Base-by-base conservation (phyloP, 257 asterid genomes). In the Solanum etuberosum region DNA sequence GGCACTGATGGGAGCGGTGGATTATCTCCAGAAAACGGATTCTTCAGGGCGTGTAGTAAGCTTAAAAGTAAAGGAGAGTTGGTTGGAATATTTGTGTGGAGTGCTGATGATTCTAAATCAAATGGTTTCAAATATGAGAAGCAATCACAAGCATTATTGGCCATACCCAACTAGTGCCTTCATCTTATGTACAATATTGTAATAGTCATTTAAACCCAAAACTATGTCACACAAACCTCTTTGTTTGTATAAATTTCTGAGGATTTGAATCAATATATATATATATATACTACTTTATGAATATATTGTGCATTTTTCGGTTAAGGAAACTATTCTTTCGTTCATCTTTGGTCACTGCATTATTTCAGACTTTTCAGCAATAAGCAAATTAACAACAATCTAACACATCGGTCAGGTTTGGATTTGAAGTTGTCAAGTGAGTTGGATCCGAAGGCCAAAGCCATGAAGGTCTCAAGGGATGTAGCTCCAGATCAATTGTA, bases 81-180 rank as follows among this genome's bases (percentile, higher is more conserved):
- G 10, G 82, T 82, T 32, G 99, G 99, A 42, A 95, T 96, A 12
- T 95, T 96, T 74, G 93, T 94, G 31, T 95, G 99, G 99, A 90
- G 92, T 43, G 99, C 98, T 15, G 99, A 95, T 88, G 98, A 94
- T 88, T 96, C 98, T 3, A 92, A 92, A 86, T 90, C 90, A 3
- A 67, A 88, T 37, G 94, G 92, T 2, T 96, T 96, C 68, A 91
- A 68, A 37, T 88, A 70, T 46, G 92, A 90, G 88, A 88, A 84
- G 63, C 90, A 88, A 35, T 90, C 92, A 4, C 92, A 88, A 34
- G 89, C 89, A 25, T 25, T 88, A 29, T 48, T 90, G 10, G 87
- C 88, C 34, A 86, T 82, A 25, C 34, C 81, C 23, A 82, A 70
- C 32, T 88, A 57, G 34, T 23, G 27, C 13, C 18, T 32, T 68